A percentile compares a stretch with the other conserved stretches of the same genome.
Evolutionary conservation across 768 basidiomycete species (phyloP).

Genomic region (Tulasnella sp.): DNA sequence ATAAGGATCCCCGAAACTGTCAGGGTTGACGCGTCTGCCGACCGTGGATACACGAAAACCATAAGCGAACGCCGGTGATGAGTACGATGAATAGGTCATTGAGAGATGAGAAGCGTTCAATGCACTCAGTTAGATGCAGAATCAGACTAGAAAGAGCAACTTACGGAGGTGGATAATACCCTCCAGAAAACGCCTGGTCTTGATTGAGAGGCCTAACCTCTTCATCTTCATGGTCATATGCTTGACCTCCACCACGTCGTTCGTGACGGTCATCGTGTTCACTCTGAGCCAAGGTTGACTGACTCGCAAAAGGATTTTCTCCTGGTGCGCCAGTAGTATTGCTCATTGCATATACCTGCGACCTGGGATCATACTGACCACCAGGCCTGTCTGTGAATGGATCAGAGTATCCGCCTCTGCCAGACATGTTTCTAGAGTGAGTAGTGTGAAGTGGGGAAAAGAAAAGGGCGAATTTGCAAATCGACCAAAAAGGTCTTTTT

Average conservation of each 20-base stretch:
- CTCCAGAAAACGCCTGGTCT: slow-evolving; percentile 41
- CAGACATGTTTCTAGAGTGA: background rate
- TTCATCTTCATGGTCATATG: slow-evolving; percentile 55
- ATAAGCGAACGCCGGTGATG: too few species aligned
- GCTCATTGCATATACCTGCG: background rate
- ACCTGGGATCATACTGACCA: background rate
- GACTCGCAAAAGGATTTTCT: background rate
- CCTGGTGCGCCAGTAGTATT: background rate
- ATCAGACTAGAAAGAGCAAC: too few species aligned
- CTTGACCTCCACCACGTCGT: slow-evolving; percentile 1
- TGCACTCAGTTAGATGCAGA: too few species aligned
- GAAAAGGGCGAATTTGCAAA: too few species aligned
- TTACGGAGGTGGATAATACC: slow-evolving; percentile 57
- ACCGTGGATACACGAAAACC: slow-evolving; percentile 18
- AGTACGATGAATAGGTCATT: slow-evolving; percentile 11
- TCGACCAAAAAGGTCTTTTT: too few species aligned
- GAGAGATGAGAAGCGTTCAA: too few species aligned
- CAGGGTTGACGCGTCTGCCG: slow-evolving; percentile 41
- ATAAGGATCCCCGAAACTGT: slow-evolving; percentile 56
- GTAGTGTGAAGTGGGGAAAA: too few species aligned
- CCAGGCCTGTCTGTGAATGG: slow-evolving; percentile 58
- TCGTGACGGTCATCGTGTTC: background rate
- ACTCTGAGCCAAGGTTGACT: slow-evolving; percentile 6
- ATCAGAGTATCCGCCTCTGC: slow-evolving; percentile 32
- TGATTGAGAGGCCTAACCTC: slow-evolving; percentile 67